Evolutionary conservation across 495 filamentous ascomycete species (phyloP), one percentile per base, ranked within the genome.

Genomic region (Pseudevernia furfuracea): DNA sequence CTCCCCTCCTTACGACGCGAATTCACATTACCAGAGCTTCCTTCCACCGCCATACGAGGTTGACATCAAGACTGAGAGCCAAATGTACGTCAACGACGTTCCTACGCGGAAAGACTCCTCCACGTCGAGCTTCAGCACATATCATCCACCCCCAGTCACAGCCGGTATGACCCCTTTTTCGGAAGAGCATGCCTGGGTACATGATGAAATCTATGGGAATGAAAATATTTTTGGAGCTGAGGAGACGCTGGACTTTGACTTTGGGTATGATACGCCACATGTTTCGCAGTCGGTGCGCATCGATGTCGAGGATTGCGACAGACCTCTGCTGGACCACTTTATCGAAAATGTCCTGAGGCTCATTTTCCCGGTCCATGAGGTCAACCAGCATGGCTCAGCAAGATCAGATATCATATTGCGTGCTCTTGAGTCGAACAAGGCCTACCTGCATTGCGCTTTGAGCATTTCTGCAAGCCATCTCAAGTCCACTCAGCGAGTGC

Each of bases 381-480:
- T 86, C 23, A 95, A 95, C 72, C 90, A 92, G 72, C 86, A 87
- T 60, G 90, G 91, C 23, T 87, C 84, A 1, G 83, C 87, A 36
- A 84, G 89, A 61, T 85, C 89, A 0, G 85, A 91, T 66, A 84
- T 95, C 41, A 87, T 98, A 69, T 81, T 98, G 4, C 89, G 86
- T 3, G 86, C 93, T 25, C 79, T 98, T 32, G 88, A 92, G 71
- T 89, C 82, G 60, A 98, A 97, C 82, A 92, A 90, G 72, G 89
- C 84, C 66, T 98, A 97, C 75, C 80, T 96, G 23, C 92, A 96
- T 77, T 97, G 92, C 76, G 97, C 94, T 76, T 79, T 98, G 63
- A 96, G 92, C 79, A 92, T 96, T 66, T 82, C 94, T 19, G 93
- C 93, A n/a, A 89, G 95, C 69, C 94, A 98, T 75, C 85, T 88